Evolutionary conservation across 2,329 filamentous ascomycete species (phyloP).

Genomic region (Aaosphaeria pasadenensis): DNA sequence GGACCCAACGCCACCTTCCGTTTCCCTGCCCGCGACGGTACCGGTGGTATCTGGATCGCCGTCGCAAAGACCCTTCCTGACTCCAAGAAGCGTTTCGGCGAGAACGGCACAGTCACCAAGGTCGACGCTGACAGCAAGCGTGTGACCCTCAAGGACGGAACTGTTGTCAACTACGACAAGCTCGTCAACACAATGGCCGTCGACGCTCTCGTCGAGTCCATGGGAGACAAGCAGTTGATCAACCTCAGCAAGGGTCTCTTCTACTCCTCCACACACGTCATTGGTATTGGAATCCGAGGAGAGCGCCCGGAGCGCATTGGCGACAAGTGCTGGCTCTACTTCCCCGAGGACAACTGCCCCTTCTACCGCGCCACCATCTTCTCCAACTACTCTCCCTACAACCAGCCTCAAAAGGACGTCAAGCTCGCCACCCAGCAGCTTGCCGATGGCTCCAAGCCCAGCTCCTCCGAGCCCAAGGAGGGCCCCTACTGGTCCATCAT

Average conservation of each 20-base stretch:
- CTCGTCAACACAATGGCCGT: constrained; percentile 96
- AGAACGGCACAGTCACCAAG: constrained; percentile 78
- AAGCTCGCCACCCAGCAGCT: constrained; percentile 86
- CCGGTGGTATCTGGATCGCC: constrained; percentile 98
- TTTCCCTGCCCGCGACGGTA: constrained; percentile 93
- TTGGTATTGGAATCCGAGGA: constrained; percentile 92
- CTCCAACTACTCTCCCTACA: constrained; percentile 99
- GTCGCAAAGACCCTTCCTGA: constrained; percentile 90
- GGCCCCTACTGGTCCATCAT: constrained; percentile 99
- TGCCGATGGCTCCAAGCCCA: constrained; percentile 79
- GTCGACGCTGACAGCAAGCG: constrained; percentile 83
- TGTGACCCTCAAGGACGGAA: constrained; percentile 79
- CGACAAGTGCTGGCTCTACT: constrained; percentile 99
- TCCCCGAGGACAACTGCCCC: constrained; percentile 97
- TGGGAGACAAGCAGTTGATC: constrained; percentile 83
- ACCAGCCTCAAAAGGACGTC: constrained; percentile 79
- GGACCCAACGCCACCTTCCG: constrained; percentile 97
- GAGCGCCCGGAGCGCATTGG: constrained; percentile 91
- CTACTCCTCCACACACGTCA: constrained; percentile 96
- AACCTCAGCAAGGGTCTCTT: constrained; percentile 84
- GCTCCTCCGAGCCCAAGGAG: constrained; percentile 68
- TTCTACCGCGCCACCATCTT: constrained; percentile 99
- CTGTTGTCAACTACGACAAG: constrained; percentile 85
- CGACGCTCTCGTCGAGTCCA: constrained; percentile 80
- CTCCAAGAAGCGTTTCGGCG: constrained; percentile 88